These are phyloP conservation scores for Tolypocladium endophyticum DNA, from an alignment of 2,329 filamentous ascomycete genomes.

Conservation along the genomic window DNA sequence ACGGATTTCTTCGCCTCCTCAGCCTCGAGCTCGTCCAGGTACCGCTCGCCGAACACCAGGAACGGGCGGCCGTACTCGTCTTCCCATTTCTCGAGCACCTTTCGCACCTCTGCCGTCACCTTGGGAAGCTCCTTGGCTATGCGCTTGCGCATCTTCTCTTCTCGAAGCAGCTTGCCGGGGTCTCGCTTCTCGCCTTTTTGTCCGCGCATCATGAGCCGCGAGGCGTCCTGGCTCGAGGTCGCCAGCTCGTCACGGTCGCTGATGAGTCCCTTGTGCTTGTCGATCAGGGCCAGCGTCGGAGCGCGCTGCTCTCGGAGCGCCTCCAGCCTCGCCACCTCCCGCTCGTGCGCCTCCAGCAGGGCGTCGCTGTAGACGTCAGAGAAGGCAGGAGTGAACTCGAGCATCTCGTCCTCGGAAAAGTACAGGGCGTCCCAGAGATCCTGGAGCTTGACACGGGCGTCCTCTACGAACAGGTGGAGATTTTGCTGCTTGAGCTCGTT, in stretches of 20 bases:
- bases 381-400: conserved; percentile 94
- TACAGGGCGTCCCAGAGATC: conserved; percentile 92
- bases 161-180: conserved; percentile 81
- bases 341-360: conserved; percentile 86
- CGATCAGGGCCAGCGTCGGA: conserved; percentile 71
- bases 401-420: conserved; percentile 96
- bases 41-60: conserved; percentile 83
- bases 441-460: conserved; percentile 80
- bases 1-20: conserved; percentile 47
- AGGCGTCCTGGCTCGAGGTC: conserved; percentile 90
- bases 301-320: conserved; percentile 76
- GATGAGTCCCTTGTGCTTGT: conserved; percentile 72
- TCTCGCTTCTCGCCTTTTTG: conserved; percentile 91
- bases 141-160: conserved; percentile 97
- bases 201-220: conserved; percentile 80
- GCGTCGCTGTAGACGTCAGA: conserved; percentile 97
- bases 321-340: conserved; percentile 76
- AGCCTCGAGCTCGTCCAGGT: conserved; percentile 72
- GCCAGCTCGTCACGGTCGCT: conserved; percentile 78
- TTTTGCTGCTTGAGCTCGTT: conserved; percentile 95
- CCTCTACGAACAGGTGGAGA: conserved; percentile 89
- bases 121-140: conserved; percentile 95
- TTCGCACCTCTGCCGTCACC: conserved; percentile 72
- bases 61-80: conserved; percentile 91
- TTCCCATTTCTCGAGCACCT: conserved; percentile 77